A percentile compares a stretch with the other conserved stretches of the same genome.
These are phyloP conservation scores for Psilocybe sp. DNA, from an alignment of 768 basidiomycete species.

Conservation along the genomic window DNA sequence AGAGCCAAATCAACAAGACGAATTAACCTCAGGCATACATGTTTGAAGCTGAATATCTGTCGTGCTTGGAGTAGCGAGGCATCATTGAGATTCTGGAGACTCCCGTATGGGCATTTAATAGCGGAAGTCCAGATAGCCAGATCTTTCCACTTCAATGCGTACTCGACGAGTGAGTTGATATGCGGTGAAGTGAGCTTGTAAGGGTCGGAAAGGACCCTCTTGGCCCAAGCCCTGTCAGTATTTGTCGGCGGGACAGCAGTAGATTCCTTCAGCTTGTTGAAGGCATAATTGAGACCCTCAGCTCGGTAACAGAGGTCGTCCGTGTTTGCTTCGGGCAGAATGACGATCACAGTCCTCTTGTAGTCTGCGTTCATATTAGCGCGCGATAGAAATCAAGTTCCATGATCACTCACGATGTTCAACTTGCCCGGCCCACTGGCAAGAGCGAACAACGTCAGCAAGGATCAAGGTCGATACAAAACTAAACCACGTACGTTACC, in stretches of 20 bases:
- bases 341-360: conserved; percentile 26
- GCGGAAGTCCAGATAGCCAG: conserved; percentile 23
- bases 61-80: conserved; percentile 17
- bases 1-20: background rate
- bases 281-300: conserved; percentile 19
- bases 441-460: background rate
- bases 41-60: conserved; percentile 22
- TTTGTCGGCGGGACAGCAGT: conserved; percentile 8
- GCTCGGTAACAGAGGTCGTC: conserved; percentile 14
- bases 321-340: conserved; percentile 22
- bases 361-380: conserved; percentile 8
- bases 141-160: conserved; percentile 27
- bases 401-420: conserved; percentile 25
- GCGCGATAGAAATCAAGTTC: background rate
- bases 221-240: conserved; percentile 12
- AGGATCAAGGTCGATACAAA: background rate
- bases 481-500: conserved; percentile 29
- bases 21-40: conserved; percentile 17
- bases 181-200: conserved; percentile 9
- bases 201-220: conserved; percentile 11
- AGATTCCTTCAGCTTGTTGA: conserved; percentile 16
- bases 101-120: conserved; percentile 13
- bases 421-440: conserved; percentile 22
- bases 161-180: conserved; percentile 13
- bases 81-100: conserved; percentile 8